phyloP scores from a whole-genome alignment of 2,329 filamentous ascomycete genomes.

The Phyllosticta paracitricarpa region DNA sequence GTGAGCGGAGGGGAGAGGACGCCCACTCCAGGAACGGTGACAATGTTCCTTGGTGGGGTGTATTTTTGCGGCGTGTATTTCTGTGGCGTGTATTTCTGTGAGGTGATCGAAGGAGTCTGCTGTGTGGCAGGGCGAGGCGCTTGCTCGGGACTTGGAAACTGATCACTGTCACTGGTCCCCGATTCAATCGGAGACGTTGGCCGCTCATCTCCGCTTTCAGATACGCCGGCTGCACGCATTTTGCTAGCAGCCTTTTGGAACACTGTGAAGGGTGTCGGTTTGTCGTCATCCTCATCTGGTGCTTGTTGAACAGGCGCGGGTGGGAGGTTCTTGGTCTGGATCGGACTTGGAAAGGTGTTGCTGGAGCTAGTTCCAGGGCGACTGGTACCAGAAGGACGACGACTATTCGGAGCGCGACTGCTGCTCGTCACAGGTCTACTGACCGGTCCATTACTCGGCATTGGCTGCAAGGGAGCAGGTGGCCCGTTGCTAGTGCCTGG shows the following conservation, averaged over 20 bases:
- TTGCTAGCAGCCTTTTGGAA: slow-evolving; percentile 37
- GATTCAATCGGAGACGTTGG: not conserved
- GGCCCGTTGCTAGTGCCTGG: not conserved
- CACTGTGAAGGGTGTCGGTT: slow-evolving; percentile 29
- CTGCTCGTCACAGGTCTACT: not conserved
- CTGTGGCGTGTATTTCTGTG: not conserved
- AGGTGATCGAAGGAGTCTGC: not conserved
- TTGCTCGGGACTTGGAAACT: not conserved
- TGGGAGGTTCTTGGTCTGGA: not conserved
- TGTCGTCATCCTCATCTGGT: not conserved
- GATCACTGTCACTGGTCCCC: not conserved
- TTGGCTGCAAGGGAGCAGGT: not conserved
- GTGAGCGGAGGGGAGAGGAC: not conserved
- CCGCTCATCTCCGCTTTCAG: not conserved
- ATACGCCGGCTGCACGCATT: slow-evolving; percentile 16
- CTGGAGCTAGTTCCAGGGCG: not conserved
- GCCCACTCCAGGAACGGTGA: not conserved
- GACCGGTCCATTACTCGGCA: not conserved
- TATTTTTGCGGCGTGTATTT: not conserved
- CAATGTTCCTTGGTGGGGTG: not conserved
- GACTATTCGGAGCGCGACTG: not conserved
- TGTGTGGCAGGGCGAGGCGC: not conserved
- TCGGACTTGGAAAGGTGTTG: not conserved
- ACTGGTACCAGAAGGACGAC: not conserved
- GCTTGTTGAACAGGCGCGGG: not conserved